phyloP scores from a whole-genome alignment of 371 early-diverging fungal genomes.

The Aphelidium insulamus region DNA sequence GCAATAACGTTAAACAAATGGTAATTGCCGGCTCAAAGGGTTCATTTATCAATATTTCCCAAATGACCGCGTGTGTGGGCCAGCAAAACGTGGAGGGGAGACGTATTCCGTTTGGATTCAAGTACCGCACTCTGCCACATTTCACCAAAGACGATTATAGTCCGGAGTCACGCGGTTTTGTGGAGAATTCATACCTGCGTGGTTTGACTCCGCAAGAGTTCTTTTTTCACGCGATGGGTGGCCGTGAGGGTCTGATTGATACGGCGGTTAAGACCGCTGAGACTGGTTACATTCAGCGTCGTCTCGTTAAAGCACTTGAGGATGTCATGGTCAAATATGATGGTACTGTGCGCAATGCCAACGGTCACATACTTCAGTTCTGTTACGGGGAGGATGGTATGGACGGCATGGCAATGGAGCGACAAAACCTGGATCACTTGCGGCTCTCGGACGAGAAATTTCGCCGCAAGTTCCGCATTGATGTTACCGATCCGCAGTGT shows the following conservation, averaged over 20 bases:
- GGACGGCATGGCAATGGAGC: conserved; percentile 86
- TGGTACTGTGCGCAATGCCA: conserved; percentile 89
- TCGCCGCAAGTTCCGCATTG: conserved; percentile 51
- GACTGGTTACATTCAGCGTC: conserved; percentile 99
- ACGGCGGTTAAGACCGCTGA: conserved; percentile 99
- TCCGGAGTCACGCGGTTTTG: conserved; percentile 94
- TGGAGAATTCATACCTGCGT: conserved; percentile 91
- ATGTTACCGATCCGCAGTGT: conserved; percentile 27
- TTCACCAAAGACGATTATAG: conserved; percentile 96
- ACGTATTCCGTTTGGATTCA: conserved; percentile 96
- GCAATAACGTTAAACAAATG: conserved; percentile 98
- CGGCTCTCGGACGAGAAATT: conserved; percentile 41
- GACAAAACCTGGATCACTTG: conserved; percentile 48
- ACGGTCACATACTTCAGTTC: conserved; percentile 85
- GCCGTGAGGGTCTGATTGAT: conserved; percentile 97
- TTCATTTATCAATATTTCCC: conserved; percentile 94
- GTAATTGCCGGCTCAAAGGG: conserved; percentile 98
- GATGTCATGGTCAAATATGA: conserved; percentile 96
- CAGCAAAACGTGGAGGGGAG: conserved; percentile 99
- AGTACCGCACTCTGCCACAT: conserved; percentile 90
- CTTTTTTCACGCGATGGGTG: conserved; percentile 99
- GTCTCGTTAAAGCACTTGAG: conserved; percentile 96
- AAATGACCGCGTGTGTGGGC: conserved; percentile 98
- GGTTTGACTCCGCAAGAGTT: conserved; percentile 98
- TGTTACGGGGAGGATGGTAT: conserved; percentile 97